Base-by-base conservation (phyloP, 192 early-diverging fungal species). In the Gonapodya prolifera region DNA sequence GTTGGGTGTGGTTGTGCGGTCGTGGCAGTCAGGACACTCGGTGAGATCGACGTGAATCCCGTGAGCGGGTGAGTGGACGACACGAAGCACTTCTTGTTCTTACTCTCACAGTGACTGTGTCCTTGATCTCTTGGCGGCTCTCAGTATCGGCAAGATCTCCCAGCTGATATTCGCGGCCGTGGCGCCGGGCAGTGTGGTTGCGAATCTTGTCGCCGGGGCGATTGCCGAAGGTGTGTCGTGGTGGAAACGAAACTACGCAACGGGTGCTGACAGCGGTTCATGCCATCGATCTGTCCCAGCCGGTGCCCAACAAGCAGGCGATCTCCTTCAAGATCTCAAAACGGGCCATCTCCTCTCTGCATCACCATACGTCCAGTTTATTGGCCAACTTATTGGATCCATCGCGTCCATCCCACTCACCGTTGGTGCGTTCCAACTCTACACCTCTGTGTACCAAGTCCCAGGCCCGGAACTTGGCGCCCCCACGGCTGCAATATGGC, bases 401-500 rank as follows among this genome's bases (percentile, higher is more conserved):
- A 23, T 61, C 23, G 45, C 45, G 45, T 61, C 45, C 61, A 89
- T 89, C 0, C 90, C 91, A 76, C 83, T 90, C 45, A 89, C 91
- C 0, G 90, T 89, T 1, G 89, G 89, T 76, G 90, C 89, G 1
- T 93, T 92, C 35, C 82, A 86, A 13, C 77, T 93, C 23, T 93
- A 93, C 84, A 86, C 87, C n/a, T 77, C 82, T 0, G 86, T 91
- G 0, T 93, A 93, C 34, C 81, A 83, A n/a, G 87, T 93, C 29
- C 92, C 92, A 0, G 89, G 92, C 1, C 84, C 83, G 13, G 84
- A 89, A 76, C 91, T 93, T 30, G 84, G 89, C 8, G 92, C 85
- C 0, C 92, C 92, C 0, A 93, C 92, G 0, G 92, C 91, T 1
- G 87, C 90, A 77, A 87, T 93, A 8, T 93, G 92, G 92, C 81